phyloP scores from a whole-genome alignment of 345 rosid species.

The Sapria himalayana region DNA sequence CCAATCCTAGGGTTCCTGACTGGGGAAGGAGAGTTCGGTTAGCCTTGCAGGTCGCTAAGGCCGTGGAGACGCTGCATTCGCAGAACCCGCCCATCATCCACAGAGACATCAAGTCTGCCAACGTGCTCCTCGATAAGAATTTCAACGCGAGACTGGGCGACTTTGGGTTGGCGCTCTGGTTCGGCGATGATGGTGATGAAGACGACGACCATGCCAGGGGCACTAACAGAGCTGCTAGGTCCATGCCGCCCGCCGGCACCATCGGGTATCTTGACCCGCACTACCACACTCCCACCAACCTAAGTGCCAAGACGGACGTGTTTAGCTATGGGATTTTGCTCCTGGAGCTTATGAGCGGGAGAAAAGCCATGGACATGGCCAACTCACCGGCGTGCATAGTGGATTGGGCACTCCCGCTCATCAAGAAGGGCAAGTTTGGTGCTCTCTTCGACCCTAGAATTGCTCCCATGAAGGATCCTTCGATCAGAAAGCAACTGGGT shows the following conservation, averaged over 20 bases:
- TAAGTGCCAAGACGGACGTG: conserved; percentile 88
- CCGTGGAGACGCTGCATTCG: conserved; percentile 51
- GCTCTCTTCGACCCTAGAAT: conserved; percentile 59
- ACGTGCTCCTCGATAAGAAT: conserved; percentile 74
- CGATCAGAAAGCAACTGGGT: conserved; percentile 61
- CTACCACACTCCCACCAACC: conserved; percentile 84
- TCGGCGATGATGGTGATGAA: conserved; percentile 51
- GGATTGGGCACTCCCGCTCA: conserved; percentile 89
- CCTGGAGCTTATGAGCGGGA: conserved; percentile 79
- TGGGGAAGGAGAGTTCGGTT: conserved; percentile 72
- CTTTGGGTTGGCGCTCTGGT: conserved; percentile 80
- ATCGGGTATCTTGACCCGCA: conserved; percentile 93
- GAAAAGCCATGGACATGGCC: conserved; percentile 80
- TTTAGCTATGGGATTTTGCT: conserved; percentile 94
- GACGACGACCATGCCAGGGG: no score
- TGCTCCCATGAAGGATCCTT: conserved; percentile 37
- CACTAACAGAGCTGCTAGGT: conserved; percentile 35
- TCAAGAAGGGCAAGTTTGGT: conserved; percentile 73
- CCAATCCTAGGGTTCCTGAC: conserved; percentile 27
- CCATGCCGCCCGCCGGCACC: conserved; percentile 98
- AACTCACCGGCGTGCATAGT: conserved; percentile 84
- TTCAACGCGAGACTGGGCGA: conserved; percentile 85
- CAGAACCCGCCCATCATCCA: conserved; percentile 68
- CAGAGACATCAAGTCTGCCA: conserved; percentile 94
- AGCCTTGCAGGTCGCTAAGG: conserved; percentile 74